Base-by-base conservation (phyloP, 257 asterid species). In the Petunia secreta region DNA sequence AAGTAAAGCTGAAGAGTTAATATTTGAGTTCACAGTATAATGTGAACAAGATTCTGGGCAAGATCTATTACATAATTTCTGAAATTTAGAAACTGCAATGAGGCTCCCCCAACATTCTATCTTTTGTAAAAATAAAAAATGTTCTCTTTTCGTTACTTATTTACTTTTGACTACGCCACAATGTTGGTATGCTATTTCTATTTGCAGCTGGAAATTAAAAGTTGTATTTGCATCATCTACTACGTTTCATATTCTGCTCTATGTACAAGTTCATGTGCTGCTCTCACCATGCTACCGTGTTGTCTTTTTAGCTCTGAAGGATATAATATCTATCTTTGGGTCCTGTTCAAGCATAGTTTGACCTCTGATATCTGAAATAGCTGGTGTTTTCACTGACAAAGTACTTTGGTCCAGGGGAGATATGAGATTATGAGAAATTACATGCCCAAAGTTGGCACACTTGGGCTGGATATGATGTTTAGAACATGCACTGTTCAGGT, bases 391-490 rank as follows among this genome's bases (percentile, higher is more conserved):
- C 82, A 57, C 91, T 91, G 86, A 88, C 82, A 67, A 38, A 63
- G 80, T 60, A 66, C 63, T 80, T 75, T 88, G 86, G 68, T 81
- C 81, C 95, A 95, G 99, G 99, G 96, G 88, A 90, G 99, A 87
- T 95, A 93, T 34, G 90, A 87, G 83, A 95, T 93, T 81, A 93
- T 93, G 97, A 88, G 82, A 82, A 95, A 92, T 86, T 95, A 95
- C 90, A 95, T 95, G 98, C 98, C 99, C 77, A 94, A 92, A 85
- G 99, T 95, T 89, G 99, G 99, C 68, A 81, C 99, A 53, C 94
- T 94, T 85, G 99, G 97, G 79, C 98, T 91, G 66, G 99, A 95
- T 86, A 91, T 92, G 97, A 94, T 92, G 98, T 94, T 93, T 77
- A 87, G 97, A 81, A 95, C 98, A 57, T 94, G 99, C 84, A 93